Evolutionary conservation across 1,139 yeast genomes (phyloP), one percentile per base, ranked within the genome.

Genomic region (Protomyces inundatus): DNA sequence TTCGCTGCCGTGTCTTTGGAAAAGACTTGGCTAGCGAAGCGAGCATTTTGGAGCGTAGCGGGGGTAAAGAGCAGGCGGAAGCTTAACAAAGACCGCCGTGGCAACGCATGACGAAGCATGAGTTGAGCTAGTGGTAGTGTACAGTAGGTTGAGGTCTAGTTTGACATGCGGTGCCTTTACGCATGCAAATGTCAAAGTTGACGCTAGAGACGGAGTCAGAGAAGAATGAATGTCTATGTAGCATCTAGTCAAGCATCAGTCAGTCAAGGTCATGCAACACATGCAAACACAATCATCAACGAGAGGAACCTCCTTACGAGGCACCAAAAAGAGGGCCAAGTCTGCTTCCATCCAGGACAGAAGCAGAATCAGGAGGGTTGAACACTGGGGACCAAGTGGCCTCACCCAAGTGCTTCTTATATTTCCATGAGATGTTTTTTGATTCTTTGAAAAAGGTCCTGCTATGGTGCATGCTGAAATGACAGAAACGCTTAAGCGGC

Each of bases 301-400:
- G 23, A 23, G 23, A 23, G 23, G 23, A 23, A 23, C 23, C 23
- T 23, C 23, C 23, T 23, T 23, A 23, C 23, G 23, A 23, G 23
- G 23, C 23, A 23, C 23, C 23, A 23, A 23, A 23, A 23, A 23
- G 23, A 23, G 23, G 23, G 23, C 23, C 23, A 23, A 23, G 23
- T 23, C 23, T 23, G 23, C 23, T 23, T 23, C 23, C 23, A 23
- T 23, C 23, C 1, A 23, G 23, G 23, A 23, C 23, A 2, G 2
- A 23, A 23, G 23, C 23, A 23, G 23, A 23, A 23, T 23, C 14
- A 6, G 30, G 23, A 16, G 48, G 48, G 16, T n/a, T 42, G 48
- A 42, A 42, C 48, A 42, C 48, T 42, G 23, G 48, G 48, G 48
- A 42, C 48, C 48, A 42, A 42, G 48, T 42, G 48, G 48, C 48